Base-by-base conservation (phyloP, 495 filamentous ascomycete species). In the Talaromyces trachyspermus region DNA sequence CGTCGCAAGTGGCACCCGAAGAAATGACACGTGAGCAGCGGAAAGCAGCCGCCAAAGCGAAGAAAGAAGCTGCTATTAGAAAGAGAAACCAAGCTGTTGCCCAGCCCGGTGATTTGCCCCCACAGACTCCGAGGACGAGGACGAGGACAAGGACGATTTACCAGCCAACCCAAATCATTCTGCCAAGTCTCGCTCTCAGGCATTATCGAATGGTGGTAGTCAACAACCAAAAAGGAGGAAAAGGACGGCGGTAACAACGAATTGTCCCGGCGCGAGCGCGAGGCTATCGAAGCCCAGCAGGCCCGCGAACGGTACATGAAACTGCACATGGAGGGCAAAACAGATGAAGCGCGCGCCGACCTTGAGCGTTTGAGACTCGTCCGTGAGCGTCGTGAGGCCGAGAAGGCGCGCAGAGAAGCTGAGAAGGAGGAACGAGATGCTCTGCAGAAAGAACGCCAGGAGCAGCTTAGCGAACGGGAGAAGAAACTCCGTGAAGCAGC, bases 301-400 rank as follows among this genome's bases (percentile, higher is more conserved):
- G 88, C 88, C 7, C 87, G 88, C 58, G 90, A 95, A 73, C 75
- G 83, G 45, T 97, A 95, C 58, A 76, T 84, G 76, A 95, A 96
- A 74, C 61, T 97, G 54, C 92, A 98, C 56, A 88, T 88, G 48
- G 88, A 88, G 55, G 92, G 92, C 46, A 96, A 96, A 77, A 96
- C 92, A 30, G 94, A 98, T 46, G 88, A 97, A 72, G 92, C 91
- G 17, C 85, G 84, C 54, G 82, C 88, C n/a, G 92, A 98, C 72
- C 55, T 97, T 57, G 92, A 86, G 42, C 72, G 92, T 44, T 62
- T 98, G 59, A 77, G 70, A 54, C 56, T 90, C 43, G 86, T 98
- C 47, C 75, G 82, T 19, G 86, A 95, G 75, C 83, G 85, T 72
- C 76, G 92, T 27, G 92, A 92, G 62, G 83, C 84, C 22, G 91